Percentiles rank a stretch among this genome's conserved stretches.
These are phyloP conservation scores for Neostapfia colusana DNA, from an alignment of 176 grass and related monocot species.

Conservation along the genomic window DNA sequence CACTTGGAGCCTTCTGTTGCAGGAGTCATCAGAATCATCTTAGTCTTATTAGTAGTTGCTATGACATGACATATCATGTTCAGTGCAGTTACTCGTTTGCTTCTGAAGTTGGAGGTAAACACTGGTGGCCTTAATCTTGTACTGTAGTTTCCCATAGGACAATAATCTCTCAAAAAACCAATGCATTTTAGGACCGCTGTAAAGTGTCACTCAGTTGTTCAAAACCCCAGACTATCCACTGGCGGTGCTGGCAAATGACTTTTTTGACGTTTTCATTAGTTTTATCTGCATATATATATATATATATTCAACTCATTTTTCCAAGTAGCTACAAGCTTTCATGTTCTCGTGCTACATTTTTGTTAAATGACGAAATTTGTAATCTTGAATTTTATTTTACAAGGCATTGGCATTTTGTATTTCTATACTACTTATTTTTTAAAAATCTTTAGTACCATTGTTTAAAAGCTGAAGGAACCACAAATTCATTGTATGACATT, in stretches of 20 bases:
- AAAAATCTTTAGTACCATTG: not conserved
- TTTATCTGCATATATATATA: not conserved
- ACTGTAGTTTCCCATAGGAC: not conserved
- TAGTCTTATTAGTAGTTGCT: not conserved
- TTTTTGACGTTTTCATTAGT: not conserved
- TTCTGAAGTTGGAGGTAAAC: not conserved
- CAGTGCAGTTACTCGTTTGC: not conserved
- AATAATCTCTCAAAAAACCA: not conserved
- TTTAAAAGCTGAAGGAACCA: not conserved
- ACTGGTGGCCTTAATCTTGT: not conserved
- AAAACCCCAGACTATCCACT: not conserved
- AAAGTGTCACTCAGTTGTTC: not conserved
- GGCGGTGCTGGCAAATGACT: not conserved
- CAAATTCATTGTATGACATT: not conserved
- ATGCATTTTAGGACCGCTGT: not conserved
- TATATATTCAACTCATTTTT: not conserved
- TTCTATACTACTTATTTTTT: not conserved
- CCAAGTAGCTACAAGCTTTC: not conserved
- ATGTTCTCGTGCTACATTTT: not conserved
- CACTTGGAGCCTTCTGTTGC: no score
- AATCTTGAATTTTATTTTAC: not conserved
- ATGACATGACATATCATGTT: not conserved
- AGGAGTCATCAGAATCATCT: not conserved
- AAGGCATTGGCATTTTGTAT: not conserved
- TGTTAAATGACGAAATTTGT: slow-evolving; percentile 1